Evolutionary conservation across 2,329 filamentous ascomycete species (phyloP), one percentile per base, ranked within the genome.

Genomic region (Gremmenia infestans): DNA sequence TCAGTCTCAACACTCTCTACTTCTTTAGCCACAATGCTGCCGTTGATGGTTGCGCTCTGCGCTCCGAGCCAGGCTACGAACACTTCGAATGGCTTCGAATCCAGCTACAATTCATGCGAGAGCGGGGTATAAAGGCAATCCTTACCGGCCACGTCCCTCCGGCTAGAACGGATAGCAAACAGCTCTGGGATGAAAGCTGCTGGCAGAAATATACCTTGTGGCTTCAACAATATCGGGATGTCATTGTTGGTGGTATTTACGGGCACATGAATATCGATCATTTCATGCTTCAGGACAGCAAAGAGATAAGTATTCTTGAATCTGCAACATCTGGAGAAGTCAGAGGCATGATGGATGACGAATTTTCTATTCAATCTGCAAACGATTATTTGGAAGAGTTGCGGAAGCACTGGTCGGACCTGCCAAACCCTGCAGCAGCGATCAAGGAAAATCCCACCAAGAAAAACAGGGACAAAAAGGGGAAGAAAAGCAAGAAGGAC

Each of bases 261-360:
- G 94, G 93, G 1, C 94, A 99, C 70, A 97, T 99, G 94, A 99
- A 99, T 68, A 89, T 97, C 62, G 94, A 99, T 66, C 94, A 99
- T 71, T 99, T 99, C 72, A 81, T 97, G 68, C 75, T 99, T 15
- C 90, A 96, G 65, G 93, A 97, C 70, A 89, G 85, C 55, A 79
- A 88, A 42, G 82, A 96, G 0, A 79, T 97, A 53, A 79, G 88
- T 58, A 78, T 91, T 48, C 73, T 75, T 25, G 73, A 66, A 19
- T 57, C 65, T 36, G 52, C 69, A 15, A 57, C 63, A 4, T 61
- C 57, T 35, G 53, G 61, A 22, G 56, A 59, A 14, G 50, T 65
- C 15, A 74, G 76, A 50, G 71, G 70, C 58, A 61, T 65, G 17
- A 72, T 77, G 67, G 76, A 78, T 11, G 77, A 79, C n/a, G 75